Evolutionary conservation across 1,284 basidiomycete species (phyloP).

Genomic region (Kwoniella shivajii): DNA sequence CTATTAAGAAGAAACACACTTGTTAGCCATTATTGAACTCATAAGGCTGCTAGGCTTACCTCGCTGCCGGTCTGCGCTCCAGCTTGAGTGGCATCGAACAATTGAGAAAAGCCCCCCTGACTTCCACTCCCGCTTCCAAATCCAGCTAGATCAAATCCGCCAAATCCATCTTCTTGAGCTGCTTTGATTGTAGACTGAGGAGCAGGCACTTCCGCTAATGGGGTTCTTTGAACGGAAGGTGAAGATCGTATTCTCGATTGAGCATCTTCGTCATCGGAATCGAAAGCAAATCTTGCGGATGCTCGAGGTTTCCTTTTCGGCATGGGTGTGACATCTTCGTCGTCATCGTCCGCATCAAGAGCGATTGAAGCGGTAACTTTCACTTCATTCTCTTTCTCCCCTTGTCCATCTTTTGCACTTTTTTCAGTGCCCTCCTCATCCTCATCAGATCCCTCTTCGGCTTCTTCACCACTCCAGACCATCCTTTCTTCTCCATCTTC

Average conservation of each 20-base stretch:
- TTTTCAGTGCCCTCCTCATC: constrained; percentile 11
- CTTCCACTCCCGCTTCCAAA: constrained; percentile 24
- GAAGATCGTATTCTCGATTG: neutral
- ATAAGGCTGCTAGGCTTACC: neutral
- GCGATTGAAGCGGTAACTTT: constrained; percentile 9
- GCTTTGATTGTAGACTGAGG: neutral
- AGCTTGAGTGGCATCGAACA: constrained; percentile 44
- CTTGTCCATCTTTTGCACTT: constrained; percentile 5
- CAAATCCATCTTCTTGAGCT: neutral
- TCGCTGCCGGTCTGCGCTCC: neutral
- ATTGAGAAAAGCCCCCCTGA: constrained; percentile 44
- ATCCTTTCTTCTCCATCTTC: constrained; percentile 21
- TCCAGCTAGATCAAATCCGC: constrained; percentile 26
- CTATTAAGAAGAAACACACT: neutral
- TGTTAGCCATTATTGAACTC: neutral
- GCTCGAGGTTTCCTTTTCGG: constrained; percentile 18
- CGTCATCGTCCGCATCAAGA: constrained; percentile 9
- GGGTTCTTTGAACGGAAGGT: neutral
- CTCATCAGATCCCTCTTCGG: constrained; percentile 4
- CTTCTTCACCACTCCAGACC: constrained; percentile 21
- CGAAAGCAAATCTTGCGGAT: constrained; percentile 21
- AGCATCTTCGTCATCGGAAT: constrained; percentile 35
- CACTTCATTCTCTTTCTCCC: constrained; percentile 11
- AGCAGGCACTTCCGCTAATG: constrained; percentile 9
- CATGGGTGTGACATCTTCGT: constrained; percentile 23